These are phyloP conservation scores for Diddensiella caesifluorescens DNA, from an alignment of 805 yeast genomes.

Conservation along the genomic window DNA sequence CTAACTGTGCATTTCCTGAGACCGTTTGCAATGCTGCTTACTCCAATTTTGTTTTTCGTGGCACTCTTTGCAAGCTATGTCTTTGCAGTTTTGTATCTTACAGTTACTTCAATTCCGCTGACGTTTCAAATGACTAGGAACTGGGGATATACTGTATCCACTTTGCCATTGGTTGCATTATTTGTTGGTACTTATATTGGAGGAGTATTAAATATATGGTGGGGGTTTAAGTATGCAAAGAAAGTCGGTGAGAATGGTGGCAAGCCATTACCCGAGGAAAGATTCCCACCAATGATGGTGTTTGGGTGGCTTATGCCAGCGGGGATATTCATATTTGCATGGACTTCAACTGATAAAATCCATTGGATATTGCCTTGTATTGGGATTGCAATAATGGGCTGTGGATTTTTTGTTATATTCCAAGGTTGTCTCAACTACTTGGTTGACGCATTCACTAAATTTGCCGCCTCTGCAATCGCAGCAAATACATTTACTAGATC, in stretches of 20 bases:
- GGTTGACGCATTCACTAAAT: constrained; percentile 53
- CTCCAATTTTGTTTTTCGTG: constrained; percentile 40
- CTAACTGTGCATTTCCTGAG: constrained; percentile 66
- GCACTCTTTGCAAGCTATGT: constrained; percentile 41
- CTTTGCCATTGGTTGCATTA: constrained; percentile 32
- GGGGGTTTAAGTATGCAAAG: constrained; percentile 27
- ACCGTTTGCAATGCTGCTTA: constrained; percentile 69
- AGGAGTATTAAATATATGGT: constrained; percentile 27
- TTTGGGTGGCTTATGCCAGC: constrained; percentile 43
- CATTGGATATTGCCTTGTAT: constrained; percentile 56
- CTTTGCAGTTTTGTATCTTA: constrained; percentile 41
- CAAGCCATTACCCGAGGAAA: constrained; percentile 52
- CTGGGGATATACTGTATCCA: constrained; percentile 32
- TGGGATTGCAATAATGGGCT: constrained; percentile 48
- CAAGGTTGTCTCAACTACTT: constrained; percentile 56
- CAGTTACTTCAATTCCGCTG: constrained; percentile 37
- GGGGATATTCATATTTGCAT: constrained; percentile 57
- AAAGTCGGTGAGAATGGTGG: constrained; percentile 34
- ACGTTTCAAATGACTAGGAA: constrained; percentile 31
- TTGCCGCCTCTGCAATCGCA: constrained; percentile 61
- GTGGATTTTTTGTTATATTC: constrained; percentile 52
- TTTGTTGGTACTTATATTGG: constrained; percentile 34
- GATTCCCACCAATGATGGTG: constrained; percentile 50
- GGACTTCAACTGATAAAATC: constrained; percentile 45
- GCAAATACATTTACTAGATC: constrained; percentile 59